These are phyloP conservation scores for Populus hybrid DNA, from an alignment of 441 rosid genomes.

Conservation along the genomic window DNA sequence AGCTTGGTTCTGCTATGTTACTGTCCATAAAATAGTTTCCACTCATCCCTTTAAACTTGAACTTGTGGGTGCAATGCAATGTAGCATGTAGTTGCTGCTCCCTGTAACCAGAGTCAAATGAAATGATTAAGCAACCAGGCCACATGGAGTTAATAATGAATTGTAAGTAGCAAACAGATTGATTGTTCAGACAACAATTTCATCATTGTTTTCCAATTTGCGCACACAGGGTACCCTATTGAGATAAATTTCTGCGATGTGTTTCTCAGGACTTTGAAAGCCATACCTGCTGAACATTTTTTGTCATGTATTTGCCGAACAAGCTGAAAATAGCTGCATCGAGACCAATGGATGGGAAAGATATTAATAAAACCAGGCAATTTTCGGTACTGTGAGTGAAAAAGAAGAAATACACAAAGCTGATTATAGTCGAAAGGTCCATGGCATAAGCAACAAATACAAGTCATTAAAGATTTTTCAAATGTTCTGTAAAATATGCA, in stretches of 20 bases:
- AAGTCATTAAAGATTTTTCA: neutral
- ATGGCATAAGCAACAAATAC: neutral
- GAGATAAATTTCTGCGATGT: neutral
- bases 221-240: too few species aligned
- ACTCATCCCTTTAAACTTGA: conserved; percentile 1
- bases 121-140: neutral
- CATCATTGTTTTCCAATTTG: neutral
- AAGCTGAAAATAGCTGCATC: conserved; percentile 37
- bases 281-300: conserved; percentile 54
- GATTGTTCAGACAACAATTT: neutral
- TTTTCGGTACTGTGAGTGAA: neutral
- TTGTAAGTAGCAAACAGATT: neutral
- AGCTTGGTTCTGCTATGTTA: conserved; percentile 10
- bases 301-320: conserved; percentile 38
- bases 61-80: conserved; percentile 16
- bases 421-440: neutral
- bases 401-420: neutral
- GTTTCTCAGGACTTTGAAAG: neutral
- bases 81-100: conserved; percentile 21
- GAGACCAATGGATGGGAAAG: neutral
- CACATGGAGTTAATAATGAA: too few species aligned
- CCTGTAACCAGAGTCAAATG: conserved; percentile 30
- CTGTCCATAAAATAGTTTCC: conserved; percentile 18
- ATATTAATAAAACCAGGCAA: too few species aligned
- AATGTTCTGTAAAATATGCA: neutral